phyloP scores from a whole-genome alignment of 2,329 filamentous ascomycete genomes.

The Fusarium sp. region DNA sequence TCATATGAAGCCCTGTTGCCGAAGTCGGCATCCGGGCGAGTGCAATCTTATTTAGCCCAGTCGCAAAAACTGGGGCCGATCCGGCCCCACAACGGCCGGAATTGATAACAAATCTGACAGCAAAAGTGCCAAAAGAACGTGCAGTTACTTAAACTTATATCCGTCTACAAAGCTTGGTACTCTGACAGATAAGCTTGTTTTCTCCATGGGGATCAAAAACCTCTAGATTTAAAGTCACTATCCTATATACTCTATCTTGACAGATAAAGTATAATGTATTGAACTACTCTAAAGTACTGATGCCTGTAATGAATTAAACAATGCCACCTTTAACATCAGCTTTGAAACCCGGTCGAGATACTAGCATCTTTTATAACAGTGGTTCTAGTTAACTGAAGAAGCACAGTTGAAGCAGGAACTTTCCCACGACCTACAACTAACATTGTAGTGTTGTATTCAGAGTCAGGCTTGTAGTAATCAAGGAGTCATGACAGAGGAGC shows the following conservation, averaged over 20 bases:
- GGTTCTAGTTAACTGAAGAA: neutral
- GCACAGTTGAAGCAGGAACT: neutral
- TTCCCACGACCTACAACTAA: neutral
- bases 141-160: neutral
- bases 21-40: constrained; percentile 29
- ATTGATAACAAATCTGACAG: neutral
- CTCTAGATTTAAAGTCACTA: too few relatives aligned
- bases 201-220: neutral
- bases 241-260: too few relatives aligned
- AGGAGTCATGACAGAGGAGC: neutral
- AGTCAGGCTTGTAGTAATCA: neutral
- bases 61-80: constrained; percentile 14
- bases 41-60: neutral
- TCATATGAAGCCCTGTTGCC: constrained; percentile 26
- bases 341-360: neutral
- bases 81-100: constrained; percentile 16
- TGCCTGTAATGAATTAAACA: neutral
- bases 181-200: neutral
- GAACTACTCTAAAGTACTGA: neutral
- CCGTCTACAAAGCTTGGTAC: neutral
- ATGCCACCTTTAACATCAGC: neutral
- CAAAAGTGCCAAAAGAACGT: neutral
- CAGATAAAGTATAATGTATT: too few relatives aligned
- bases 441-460: neutral
- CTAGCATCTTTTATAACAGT: neutral